phyloP scores from a whole-genome alignment of 2,329 filamentous ascomycete genomes.

The Emericellopsis cladophorae region DNA sequence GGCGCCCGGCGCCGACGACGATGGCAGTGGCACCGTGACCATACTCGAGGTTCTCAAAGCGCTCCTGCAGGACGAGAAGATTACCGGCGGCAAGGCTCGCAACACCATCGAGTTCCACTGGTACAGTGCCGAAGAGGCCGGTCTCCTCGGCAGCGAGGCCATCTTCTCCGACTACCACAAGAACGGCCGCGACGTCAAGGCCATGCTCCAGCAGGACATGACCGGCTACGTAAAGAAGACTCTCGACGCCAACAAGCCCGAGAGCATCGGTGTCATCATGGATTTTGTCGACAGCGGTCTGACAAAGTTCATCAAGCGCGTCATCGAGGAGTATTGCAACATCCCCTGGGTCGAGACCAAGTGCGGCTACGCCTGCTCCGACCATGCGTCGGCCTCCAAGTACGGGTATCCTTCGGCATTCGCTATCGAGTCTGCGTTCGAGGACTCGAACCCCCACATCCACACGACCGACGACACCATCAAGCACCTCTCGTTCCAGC shows the following conservation, averaged over 20 bases:
- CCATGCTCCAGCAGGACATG: slow-evolving; percentile 99
- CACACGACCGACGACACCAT: slow-evolving; percentile 59
- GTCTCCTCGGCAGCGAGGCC: slow-evolving; percentile 76
- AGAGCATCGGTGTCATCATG: slow-evolving; percentile 84
- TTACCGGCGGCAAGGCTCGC: slow-evolving; percentile 56
- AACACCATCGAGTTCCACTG: slow-evolving; percentile 96
- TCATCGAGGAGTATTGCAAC: slow-evolving; percentile 51
- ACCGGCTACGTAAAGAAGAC: slow-evolving; percentile 80
- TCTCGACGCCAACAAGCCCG: slow-evolving; percentile 66
- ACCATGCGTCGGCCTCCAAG: slow-evolving; percentile 62
- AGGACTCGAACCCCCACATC: slow-evolving; percentile 53
- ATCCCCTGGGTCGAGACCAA: slow-evolving; percentile 81
- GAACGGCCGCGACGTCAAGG: slow-evolving; percentile 64
- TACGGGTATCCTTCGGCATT: slow-evolving; percentile 65
- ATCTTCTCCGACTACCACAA: slow-evolving; percentile 77
- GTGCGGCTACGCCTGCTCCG: slow-evolving; percentile 76
- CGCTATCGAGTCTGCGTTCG: slow-evolving; percentile 63
- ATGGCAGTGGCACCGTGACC: slow-evolving; percentile 85
- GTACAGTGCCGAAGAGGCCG: slow-evolving; percentile 86
- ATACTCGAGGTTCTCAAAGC: slow-evolving; percentile 85
- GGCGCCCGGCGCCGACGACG: slow-evolving; percentile 90
- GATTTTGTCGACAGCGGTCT: slow-evolving; percentile 77
- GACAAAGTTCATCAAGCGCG: slow-evolving; percentile 81
- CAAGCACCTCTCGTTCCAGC: slow-evolving; percentile 66
- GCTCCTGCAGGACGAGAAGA: slow-evolving; percentile 58